Base-by-base conservation (phyloP, 2,329 filamentous ascomycete genomes). In the Samsoniella hepiali region DNA sequence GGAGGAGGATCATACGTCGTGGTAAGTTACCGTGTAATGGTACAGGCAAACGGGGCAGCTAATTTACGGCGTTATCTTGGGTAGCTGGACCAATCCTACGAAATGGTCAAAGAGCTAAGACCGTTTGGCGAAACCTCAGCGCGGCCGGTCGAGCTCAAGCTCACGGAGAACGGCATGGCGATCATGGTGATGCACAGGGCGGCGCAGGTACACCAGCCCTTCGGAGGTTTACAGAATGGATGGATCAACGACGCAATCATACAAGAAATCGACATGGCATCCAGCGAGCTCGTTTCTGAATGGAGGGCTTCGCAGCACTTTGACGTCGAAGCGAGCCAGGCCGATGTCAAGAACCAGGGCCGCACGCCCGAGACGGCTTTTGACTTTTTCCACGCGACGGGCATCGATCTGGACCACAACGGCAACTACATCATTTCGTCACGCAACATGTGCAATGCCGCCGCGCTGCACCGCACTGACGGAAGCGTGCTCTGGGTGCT, bases 371-470 rank as follows among this genome's bases (percentile, higher is more conserved):
- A 71, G 68, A 42, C 67, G 68, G 50, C 77, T 1, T 86, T 82
- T 72, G 84, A 86, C 67, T 85, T 80, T 65, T 85, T 85, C 70
- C 83, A 85, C 69, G 80, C 86, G 72, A 86, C 86, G 72, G 82
- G 81, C 40, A 76, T 86, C 40, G 81, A 84, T 68, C 83, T 84
- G 68, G 79, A 81, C 62, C 68, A 72, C 1, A 67, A 76, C 0
- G 68, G 69, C 29, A 80, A 86, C 67, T 87, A 82, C 63, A 70
- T 86, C 11, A 75, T 87, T n/a, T 86, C 82, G 0, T 76, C 79
- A 0, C 79, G 82, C 1, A 77, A 84, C 67, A 75, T 78, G 58
- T 78, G 78, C 67, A 75, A 78, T 22, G 72, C 85, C 11, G 74
- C 75, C 38, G 78, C 78, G 58, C 78, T 87, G 67, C 78, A 80